Evolutionary conservation across 2,329 filamentous ascomycete species (phyloP).

Genomic region (Capronia americana): DNA sequence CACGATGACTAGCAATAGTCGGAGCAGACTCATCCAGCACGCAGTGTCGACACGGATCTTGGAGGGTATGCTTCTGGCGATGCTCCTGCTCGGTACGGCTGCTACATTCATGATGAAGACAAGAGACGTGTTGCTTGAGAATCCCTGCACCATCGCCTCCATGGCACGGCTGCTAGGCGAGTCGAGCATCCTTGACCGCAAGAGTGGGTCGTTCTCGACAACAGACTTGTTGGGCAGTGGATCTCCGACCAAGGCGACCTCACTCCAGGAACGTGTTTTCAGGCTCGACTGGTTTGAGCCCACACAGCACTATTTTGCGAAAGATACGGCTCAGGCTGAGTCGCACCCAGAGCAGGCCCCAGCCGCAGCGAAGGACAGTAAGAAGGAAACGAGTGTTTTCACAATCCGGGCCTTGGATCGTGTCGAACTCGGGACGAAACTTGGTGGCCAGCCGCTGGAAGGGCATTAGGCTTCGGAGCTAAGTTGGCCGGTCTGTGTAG

Average conservation of each 20-base stretch:
- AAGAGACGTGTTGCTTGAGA: not conserved
- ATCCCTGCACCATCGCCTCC: not conserved
- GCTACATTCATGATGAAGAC: slow-evolving; percentile 2
- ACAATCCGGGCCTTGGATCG: not conserved
- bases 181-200: not conserved
- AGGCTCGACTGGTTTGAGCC: not conserved
- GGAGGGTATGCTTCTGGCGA: not conserved
- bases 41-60: slow-evolving; percentile 5
- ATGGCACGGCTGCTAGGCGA: not conserved
- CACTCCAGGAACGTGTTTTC: not conserved
- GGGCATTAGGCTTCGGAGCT: too few species aligned
- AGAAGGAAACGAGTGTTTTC: not conserved
- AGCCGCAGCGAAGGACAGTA: not conserved
- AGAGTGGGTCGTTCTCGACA: not conserved
- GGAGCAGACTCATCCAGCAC: slow-evolving; percentile 5
- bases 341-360: not conserved
- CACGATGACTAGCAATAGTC: not conserved
- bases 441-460: not conserved
- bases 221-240: not conserved
- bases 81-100: not conserved
- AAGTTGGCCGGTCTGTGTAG: too few species aligned
- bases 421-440: not conserved
- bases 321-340: not conserved
- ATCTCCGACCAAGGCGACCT: not conserved
- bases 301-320: not conserved